Base-by-base conservation (phyloP, 164 flowering plant species). In the Warburgia ugandensis region DNA sequence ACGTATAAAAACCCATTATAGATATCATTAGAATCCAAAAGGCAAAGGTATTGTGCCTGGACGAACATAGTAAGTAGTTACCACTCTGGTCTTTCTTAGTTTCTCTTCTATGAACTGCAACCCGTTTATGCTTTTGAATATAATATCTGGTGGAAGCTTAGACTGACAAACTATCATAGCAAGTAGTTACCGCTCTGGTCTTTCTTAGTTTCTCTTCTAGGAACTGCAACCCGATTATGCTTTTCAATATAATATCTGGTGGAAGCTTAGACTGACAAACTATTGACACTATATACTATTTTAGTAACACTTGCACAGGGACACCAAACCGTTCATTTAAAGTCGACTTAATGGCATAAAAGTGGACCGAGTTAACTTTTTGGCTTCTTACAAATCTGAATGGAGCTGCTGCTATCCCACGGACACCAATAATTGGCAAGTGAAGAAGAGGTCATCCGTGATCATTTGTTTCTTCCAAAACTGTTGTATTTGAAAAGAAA, bases 251-350 rank as follows among this genome's bases (percentile, higher is more conserved):
- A n/a, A n/a, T 61, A n/a, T 30, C 22, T 38, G 35, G 54, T 60
- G 48, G 65, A 50, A 57, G 36, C 48, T 56, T 43, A 28, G 47
- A 50, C 53, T 53, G 49, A 52, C 56, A 62, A 46, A 60, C 42
- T 35, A 43, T 54, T 22, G 29, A 27, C 35, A n/a, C 22, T 55
- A 2, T 57, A 9, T 30, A 3, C 37, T 45, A 28, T 17, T 41
- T 12, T 28, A 21, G 21, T 44, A 41, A 11, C 5, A 10, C 21
- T 17, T 48, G 36, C 26, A 19, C 38, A 48, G 51, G 51, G 29
- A 29, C 37, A 9, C 10, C 21, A 19, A 27, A 13, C 31, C 5
- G 21, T 20, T 29, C n/a, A 19, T 6, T 48, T 29, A 2, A 31
- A 28, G 21, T 14, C 32, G 14, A 13, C 28, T 23, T 16, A 27